Evolutionary conservation across 805 yeast genomes (phyloP), one percentile per base, ranked within the genome.

Genomic region (Wickerhamiella slavikovae): DNA sequence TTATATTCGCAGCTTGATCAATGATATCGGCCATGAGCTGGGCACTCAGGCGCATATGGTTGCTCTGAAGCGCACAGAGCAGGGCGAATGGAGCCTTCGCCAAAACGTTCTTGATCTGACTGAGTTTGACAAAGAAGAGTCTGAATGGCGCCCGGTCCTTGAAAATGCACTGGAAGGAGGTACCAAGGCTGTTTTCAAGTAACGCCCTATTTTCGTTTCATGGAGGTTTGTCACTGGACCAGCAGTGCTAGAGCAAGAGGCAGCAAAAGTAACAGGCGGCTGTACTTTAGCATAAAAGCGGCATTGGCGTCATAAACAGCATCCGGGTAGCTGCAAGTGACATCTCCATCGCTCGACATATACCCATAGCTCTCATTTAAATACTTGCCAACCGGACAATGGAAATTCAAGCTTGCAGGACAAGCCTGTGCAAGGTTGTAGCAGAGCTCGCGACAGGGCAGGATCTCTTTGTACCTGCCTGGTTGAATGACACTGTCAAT

Each of bases 21-120:
- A 92, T 51, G 99, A 89, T 44, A 59, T 78, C 25, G 96, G 93
- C 2, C 65, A 75, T 35, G 75, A 85, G 0, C 54, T 83, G 45
- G 71, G 74, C 12, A 68, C 83, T 0, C 67, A 78, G 16, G 79
- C 93, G 0, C 80, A 80, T 45, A 83, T 89, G 93, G 93, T 75
- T 6, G 70, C 69, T 39, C 62, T 89, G 33, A 62, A 68, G 7
- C 65, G 99, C 44, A 47, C 56, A 7, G 59, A 64, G 32, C 98
- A 91, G 51, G 79, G 79, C 2, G 75, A 75, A 27, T 89, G 95
- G 94, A 68, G 66, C 23, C 51, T 85, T 26, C 71, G 66, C 1
- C 65, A 65, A 36, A 63, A 64, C 36, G 82, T 71, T 4, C 73
- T 85, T 45, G 64, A 63, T 19, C 32, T 78, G 21, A 64, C 58